phyloP scores from a whole-genome alignment of 169 alveolate genomes.

The Perkinsus olseni region DNA sequence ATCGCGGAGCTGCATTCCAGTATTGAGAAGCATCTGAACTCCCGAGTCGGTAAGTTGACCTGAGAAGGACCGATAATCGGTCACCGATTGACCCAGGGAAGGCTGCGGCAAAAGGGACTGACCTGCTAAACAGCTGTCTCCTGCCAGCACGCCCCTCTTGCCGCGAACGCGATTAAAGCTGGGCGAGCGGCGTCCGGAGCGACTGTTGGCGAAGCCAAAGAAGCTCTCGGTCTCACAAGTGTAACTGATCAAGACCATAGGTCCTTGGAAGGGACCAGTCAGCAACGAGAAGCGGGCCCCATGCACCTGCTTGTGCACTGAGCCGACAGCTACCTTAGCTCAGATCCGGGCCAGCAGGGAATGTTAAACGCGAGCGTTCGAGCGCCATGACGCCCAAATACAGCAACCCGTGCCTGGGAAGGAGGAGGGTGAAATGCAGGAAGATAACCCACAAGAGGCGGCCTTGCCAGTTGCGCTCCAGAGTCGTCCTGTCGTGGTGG shows the following conservation, averaged over 20 bases:
- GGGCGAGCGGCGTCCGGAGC: neutral
- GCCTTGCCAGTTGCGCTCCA: too few species aligned
- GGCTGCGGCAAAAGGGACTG: neutral
- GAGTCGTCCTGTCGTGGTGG: too few species aligned
- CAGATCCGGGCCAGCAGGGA: neutral
- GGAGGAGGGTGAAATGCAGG: too few species aligned
- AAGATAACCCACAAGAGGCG: too few species aligned
- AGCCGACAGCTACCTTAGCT: neutral
- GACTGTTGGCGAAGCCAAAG: neutral
- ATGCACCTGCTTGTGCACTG: too few species aligned
- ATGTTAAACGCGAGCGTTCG: neutral
- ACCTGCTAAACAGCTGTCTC: neutral
- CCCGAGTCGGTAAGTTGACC: neutral
- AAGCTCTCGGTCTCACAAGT: neutral
- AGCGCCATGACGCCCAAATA: neutral
- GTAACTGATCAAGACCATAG: neutral
- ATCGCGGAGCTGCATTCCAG: neutral
- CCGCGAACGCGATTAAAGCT: neutral
- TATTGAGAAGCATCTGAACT: neutral
- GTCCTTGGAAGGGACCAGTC: too few species aligned
- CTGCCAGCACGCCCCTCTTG: neutral
- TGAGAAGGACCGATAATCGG: too few species aligned
- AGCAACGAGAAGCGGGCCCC: too few species aligned
- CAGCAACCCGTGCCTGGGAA: neutral
- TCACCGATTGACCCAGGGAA: neutral